Conservation (phyloP, 768 basidiomycete species). For the Agrocybe praecox region DNA sequence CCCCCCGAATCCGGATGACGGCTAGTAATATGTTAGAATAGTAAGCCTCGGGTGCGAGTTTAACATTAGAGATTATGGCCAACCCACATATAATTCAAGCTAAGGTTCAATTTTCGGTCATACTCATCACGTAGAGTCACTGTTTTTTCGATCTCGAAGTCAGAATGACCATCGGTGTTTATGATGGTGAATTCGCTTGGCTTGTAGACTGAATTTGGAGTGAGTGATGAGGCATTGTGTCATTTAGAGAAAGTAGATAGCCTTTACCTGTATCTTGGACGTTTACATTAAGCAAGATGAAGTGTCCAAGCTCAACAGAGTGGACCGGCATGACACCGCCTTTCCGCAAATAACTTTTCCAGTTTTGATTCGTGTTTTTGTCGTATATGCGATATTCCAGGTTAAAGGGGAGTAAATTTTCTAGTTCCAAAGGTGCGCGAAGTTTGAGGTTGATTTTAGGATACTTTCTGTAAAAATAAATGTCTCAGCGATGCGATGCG, state of each 20-base stretch:
- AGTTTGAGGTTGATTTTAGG: slow-evolving; percentile 86
- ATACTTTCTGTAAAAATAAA: slow-evolving; percentile 58
- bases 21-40: slow-evolving; percentile 31
- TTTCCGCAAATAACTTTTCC: slow-evolving; percentile 89
- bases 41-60: not conserved
- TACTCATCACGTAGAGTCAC: slow-evolving; percentile 73
- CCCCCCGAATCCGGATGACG: slow-evolving; percentile 90
- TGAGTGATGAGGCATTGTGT: not conserved
- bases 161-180: slow-evolving; percentile 89
- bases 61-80: not conserved
- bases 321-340: slow-evolving; percentile 97
- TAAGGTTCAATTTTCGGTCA: slow-evolving; percentile 78
- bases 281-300: slow-evolving; percentile 87
- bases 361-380: slow-evolving; percentile 92
- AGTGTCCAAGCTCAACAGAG: slow-evolving; percentile 88
- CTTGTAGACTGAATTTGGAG: slow-evolving; percentile 64
- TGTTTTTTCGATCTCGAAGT: slow-evolving; percentile 79
- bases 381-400: slow-evolving; percentile 96
- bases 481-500: slow-evolving; percentile 49
- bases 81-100: slow-evolving; percentile 87
- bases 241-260: not conserved
- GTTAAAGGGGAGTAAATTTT: slow-evolving; percentile 94
- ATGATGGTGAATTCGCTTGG: slow-evolving; percentile 98
- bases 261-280: slow-evolving; percentile 85
- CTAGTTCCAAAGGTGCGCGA: slow-evolving; percentile 91